A percentile compares a stretch with the other conserved stretches of the same genome.
These are phyloP conservation scores for Ajuga reptans DNA, from an alignment of 305 asterid species.

Conservation along the genomic window DNA sequence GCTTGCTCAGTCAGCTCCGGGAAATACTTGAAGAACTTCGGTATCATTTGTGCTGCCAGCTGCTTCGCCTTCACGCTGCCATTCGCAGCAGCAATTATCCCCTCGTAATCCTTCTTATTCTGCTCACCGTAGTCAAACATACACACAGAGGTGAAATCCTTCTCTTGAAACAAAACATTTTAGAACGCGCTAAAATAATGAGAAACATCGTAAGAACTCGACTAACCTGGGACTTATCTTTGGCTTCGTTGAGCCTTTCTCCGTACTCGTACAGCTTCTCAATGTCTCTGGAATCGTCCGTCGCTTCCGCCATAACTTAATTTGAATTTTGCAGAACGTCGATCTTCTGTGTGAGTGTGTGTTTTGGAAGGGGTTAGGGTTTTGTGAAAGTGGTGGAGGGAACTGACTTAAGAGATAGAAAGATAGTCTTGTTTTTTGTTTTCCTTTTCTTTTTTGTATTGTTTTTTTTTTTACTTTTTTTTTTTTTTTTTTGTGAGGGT, in stretches of 20 bases:
- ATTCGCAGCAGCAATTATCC: conserved; percentile 67
- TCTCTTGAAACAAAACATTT: background rate
- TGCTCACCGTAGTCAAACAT: conserved; percentile 25
- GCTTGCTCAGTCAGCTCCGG: conserved; percentile 71
- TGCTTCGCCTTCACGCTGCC: conserved; percentile 85
- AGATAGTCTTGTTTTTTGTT: too few species aligned
- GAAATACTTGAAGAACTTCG: conserved; percentile 72
- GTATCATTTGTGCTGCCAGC: conserved; percentile 85
- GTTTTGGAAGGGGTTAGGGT: conserved; percentile 27
- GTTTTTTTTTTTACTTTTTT: too few species aligned
- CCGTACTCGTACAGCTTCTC: conserved; percentile 84
- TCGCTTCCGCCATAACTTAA: conserved; percentile 44
- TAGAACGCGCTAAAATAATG: background rate
- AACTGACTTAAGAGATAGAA: too few species aligned
- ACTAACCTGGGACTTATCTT: conserved; percentile 70
- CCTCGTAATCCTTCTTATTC: conserved; percentile 68
- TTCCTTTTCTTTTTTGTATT: too few species aligned
- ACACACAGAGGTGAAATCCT: background rate
- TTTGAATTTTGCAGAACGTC: background rate
- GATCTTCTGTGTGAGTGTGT: background rate
- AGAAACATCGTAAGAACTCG: background rate
- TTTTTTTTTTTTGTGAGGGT: too few species aligned
- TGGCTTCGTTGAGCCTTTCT: conserved; percentile 67
- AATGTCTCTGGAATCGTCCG: conserved; percentile 54
- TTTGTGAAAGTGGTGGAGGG: conserved; percentile 11